Evolutionary conservation across 805 yeast species (phyloP).

Genomic region (Saturnispora mendoncae): DNA sequence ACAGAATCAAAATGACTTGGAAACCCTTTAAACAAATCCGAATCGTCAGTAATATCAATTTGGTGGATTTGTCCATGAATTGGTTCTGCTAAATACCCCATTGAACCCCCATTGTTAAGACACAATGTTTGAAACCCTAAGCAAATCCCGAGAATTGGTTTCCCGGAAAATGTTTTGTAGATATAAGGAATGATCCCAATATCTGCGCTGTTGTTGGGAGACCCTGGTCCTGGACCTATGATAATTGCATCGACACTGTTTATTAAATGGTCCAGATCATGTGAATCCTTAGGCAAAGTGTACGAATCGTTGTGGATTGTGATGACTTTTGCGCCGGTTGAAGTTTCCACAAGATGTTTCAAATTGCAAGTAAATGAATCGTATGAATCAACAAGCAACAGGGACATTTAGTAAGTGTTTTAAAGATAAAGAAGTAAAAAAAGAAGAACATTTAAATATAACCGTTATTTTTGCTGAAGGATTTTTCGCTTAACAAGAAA

Average conservation of each 20-base stretch:
- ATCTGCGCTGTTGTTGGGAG: conserved; percentile 56
- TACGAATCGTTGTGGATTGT: conserved; percentile 59
- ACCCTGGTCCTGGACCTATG: conserved; percentile 97
- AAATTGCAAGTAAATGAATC: conserved; percentile 92
- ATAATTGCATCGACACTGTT: conserved; percentile 63
- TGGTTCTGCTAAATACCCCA: conserved; percentile 46
- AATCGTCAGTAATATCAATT: conserved; percentile 26
- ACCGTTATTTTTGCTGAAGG: too few species aligned
- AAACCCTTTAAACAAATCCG: conserved; percentile 34
- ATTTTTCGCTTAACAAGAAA: too few species aligned
- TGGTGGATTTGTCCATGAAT: conserved; percentile 80
- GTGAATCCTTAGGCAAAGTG: conserved; percentile 23
- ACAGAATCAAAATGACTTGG: conserved; percentile 53
- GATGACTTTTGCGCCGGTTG: conserved; percentile 41
- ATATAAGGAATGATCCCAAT: conserved; percentile 62
- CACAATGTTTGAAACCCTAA: conserved; percentile 86
- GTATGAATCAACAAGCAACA: conserved; percentile 81
- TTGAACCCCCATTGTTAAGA: conserved; percentile 43
- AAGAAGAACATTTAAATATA: background rate
- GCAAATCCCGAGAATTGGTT: conserved; percentile 87
- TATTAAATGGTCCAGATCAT: conserved; percentile 35
- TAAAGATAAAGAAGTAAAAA: background rate
- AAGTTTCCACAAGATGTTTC: conserved; percentile 46
- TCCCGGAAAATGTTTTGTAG: conserved; percentile 30
- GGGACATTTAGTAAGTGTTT: conserved; percentile 29